These are phyloP conservation scores for Discostella stelligera DNA, from an alignment of 352 stramenopile species.

Conservation along the genomic window DNA sequence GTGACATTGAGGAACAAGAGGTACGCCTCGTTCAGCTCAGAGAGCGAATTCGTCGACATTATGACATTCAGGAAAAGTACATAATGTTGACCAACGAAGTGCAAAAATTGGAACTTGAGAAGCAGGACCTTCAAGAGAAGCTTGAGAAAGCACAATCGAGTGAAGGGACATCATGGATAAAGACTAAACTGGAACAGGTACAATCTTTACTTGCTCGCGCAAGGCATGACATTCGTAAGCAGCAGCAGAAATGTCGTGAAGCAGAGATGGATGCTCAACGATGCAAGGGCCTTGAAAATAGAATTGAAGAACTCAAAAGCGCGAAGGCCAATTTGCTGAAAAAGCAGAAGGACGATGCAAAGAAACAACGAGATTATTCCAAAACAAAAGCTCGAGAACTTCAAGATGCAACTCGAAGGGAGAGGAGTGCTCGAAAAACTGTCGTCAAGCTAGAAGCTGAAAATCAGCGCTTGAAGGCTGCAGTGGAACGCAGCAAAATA, in stretches of 20 bases:
- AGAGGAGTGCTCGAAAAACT: slow-evolving; percentile 58
- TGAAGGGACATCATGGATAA: slow-evolving; percentile 34
- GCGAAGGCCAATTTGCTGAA: slow-evolving; percentile 47
- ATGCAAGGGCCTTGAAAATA: slow-evolving; percentile 39
- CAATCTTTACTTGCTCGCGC: slow-evolving; percentile 37
- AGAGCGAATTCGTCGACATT: slow-evolving; percentile 74
- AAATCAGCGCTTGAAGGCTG: slow-evolving; percentile 62
- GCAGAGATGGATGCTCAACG: slow-evolving; percentile 53
- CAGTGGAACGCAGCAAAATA: slow-evolving; percentile 62
- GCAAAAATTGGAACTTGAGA: slow-evolving; percentile 73
- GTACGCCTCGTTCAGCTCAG: slow-evolving; percentile 64
- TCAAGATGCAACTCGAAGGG: slow-evolving; percentile 53
- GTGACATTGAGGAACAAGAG: slow-evolving; percentile 75
- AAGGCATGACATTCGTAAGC: slow-evolving; percentile 39
- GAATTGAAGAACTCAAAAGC: slow-evolving; percentile 54
- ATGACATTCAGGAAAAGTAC: slow-evolving; percentile 79
- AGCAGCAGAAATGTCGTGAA: slow-evolving; percentile 51
- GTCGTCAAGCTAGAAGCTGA: slow-evolving; percentile 73
- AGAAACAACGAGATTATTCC: slow-evolving; percentile 38
- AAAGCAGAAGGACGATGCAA: slow-evolving; percentile 52
- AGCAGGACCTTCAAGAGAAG: slow-evolving; percentile 59
- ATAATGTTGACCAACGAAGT: slow-evolving; percentile 74
- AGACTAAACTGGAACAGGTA: slow-evolving; percentile 45
- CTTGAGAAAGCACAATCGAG: slow-evolving; percentile 60
- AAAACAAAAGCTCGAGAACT: slow-evolving; percentile 75